A percentile compares a stretch with the other conserved stretches of the same genome.
Conservation (phyloP, 2,329 filamentous ascomycete species). For the Capronia coronata region DNA sequence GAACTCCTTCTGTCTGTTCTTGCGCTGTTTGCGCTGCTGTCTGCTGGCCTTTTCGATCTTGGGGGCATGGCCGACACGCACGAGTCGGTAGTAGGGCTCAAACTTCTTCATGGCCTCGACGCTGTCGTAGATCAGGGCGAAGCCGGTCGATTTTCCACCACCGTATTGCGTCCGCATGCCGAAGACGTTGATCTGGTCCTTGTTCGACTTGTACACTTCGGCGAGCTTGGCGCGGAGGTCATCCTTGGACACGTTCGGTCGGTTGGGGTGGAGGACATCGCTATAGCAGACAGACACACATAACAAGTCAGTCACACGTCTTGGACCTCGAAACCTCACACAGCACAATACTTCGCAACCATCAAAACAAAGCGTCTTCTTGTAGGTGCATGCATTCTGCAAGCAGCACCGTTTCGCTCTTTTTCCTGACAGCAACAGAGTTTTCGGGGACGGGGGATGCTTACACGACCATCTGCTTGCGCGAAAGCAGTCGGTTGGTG, state of each 20-base stretch:
- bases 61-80: constrained; percentile 82
- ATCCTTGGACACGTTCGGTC: constrained; percentile 97
- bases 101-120: constrained; percentile 99
- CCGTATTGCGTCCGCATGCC: constrained; percentile 97
- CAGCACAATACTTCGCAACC: too few relatives aligned
- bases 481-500: constrained; percentile 96
- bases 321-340: too few relatives aligned
- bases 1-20: constrained; percentile 99
- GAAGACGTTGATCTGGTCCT: constrained; percentile 97
- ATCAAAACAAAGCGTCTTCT: too few relatives aligned
- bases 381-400: too few relatives aligned
- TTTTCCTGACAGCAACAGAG: too few relatives aligned
- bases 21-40: constrained; percentile 99
- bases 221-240: constrained; percentile 94
- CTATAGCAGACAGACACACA: constrained; percentile 54
- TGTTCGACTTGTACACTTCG: constrained; percentile 94
- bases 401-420: too few relatives aligned
- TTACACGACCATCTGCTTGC: constrained; percentile 99
- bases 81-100: constrained; percentile 94
- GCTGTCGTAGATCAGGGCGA: constrained; percentile 97
- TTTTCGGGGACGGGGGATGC: too few relatives aligned
- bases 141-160: constrained; percentile 99
- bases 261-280: constrained; percentile 98
- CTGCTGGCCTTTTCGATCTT: constrained; percentile 97
- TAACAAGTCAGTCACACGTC: background rate